A percentile compares a stretch with the other conserved stretches of the same genome.
Evolutionary conservation across 768 basidiomycete genomes (phyloP).

Genomic region (Hydnomerulius pinastri): DNA sequence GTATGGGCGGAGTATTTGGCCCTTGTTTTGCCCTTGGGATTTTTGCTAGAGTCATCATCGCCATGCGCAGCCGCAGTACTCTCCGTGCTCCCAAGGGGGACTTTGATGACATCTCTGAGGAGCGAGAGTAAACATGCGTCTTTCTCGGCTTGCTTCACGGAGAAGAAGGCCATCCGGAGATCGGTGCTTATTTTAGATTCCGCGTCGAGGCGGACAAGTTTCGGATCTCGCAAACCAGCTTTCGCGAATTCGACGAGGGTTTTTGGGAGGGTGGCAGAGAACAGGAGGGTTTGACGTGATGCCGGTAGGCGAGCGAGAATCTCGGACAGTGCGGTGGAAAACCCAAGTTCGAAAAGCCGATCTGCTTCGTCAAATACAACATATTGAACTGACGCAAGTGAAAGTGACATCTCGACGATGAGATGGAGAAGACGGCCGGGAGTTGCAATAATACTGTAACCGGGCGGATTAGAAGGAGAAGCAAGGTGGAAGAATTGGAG

Average conservation of each 20-base stretch:
- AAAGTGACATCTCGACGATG: constrained; percentile 94
- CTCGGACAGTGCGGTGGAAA: constrained; percentile 88
- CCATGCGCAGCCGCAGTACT: constrained; percentile 25
- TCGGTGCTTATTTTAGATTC: constrained; percentile 96
- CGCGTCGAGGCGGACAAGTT: constrained; percentile 93
- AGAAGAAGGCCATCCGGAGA: constrained; percentile 92
- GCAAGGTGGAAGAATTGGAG: neutral
- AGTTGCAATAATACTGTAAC: constrained; percentile 87
- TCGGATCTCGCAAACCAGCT: constrained; percentile 90
- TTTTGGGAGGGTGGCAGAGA: constrained; percentile 95
- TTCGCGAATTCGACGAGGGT: constrained; percentile 98
- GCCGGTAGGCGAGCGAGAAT: constrained; percentile 87
- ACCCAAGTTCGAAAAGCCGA: constrained; percentile 98
- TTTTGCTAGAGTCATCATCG: constrained; percentile 24
- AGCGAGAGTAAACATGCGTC: constrained; percentile 86
- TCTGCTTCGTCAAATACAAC: constrained; percentile 98
- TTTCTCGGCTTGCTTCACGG: constrained; percentile 90
- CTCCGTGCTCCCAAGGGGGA: constrained; percentile 55
- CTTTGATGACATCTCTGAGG: constrained; percentile 83
- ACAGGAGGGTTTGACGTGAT: constrained; percentile 88
- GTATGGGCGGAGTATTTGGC: constrained; percentile 49
- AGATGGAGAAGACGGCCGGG: constrained; percentile 97
- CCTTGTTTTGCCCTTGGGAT: constrained; percentile 51
- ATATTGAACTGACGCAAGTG: constrained; percentile 83
- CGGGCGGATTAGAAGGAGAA: constrained; percentile 14